Conservation (phyloP, 2,329 filamentous ascomycete genomes). For the Penicillium sp. region DNA sequence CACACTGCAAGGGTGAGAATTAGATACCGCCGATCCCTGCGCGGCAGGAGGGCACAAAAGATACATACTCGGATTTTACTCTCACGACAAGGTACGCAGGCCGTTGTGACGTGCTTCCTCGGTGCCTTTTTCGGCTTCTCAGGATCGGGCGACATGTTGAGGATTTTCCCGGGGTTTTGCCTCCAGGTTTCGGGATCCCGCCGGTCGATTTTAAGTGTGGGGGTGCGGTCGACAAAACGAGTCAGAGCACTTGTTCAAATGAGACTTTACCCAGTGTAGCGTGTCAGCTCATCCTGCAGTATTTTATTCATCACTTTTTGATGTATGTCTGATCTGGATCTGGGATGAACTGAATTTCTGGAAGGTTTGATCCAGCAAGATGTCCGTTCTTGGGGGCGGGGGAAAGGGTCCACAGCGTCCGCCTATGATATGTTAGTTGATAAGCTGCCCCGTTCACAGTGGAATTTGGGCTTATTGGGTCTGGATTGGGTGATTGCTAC, state of each 20-base stretch:
- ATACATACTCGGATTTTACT: conserved; percentile 45
- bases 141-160: conserved; percentile 25
- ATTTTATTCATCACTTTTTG: conserved; percentile 5
- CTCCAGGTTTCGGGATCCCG: conserved; percentile 4
- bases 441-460: conserved; percentile 12
- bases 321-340: neutral
- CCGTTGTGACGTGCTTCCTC: conserved; percentile 47
- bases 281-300: conserved; percentile 9
- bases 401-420: conserved; percentile 16
- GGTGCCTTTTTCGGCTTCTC: conserved; percentile 33
- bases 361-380: conserved; percentile 8
- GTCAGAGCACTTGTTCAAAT: neutral
- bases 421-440: conserved; percentile 21
- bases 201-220: neutral
- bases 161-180: neutral
- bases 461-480: neutral
- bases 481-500: neutral
- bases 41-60: neutral
- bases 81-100: conserved; percentile 47
- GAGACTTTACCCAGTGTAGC: neutral
- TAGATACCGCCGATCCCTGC: conserved; percentile 4
- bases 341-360: neutral
- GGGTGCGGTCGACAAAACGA: neutral
- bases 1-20: conserved; percentile 29
- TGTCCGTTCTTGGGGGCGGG: conserved; percentile 16